Base-by-base conservation (phyloP, 2,329 filamentous ascomycete species). In the Stemphylium beticola region DNA sequence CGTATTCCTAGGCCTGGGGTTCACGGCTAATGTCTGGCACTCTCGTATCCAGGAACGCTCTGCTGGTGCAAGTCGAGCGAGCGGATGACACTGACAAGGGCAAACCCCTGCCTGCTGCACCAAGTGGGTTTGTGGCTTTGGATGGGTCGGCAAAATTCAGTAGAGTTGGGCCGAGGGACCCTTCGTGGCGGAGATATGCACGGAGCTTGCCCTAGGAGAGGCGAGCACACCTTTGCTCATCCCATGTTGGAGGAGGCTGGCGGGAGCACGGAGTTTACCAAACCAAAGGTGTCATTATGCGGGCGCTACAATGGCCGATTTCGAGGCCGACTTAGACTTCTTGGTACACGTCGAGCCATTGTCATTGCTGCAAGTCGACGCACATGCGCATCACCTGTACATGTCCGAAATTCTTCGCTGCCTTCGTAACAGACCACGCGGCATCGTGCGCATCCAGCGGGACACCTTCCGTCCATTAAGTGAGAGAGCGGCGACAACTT, bases 151-250 rank as follows among this genome's bases (percentile, higher is more conserved):
- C 58, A 53, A 49, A 48, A 66, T 57, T 43, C 46, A 38, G 50
- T 49, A 53, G 43, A 62, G 59, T 66, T 51, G 52, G 59, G 57
- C 71, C 69, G 70, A 68, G 40, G 18, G 32, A 34, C 43, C 31
- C 33, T 63, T 73, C 71, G 72, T 74, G 71, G 71, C 65, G 47
- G 55, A 37, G 49, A 53, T 43, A 46, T 44, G 58, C 62, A 57
- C 54, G 49, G 57, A 52, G 41, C 53, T 47, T 40, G 26, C 20
- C 39, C 36, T 43, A 55, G 49, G 51, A 55, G 49, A 48, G 39
- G 48, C 42, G 38, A 43, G 22, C 14, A 22, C 24, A 42, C 47
- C 47, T 46, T 54, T 59, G 40, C 34, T 58, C 34, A 24, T 54
- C 43, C 50, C 42, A 61, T 53, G 58, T 55, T 62, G 18, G 56